Conservation (phyloP, 176 grass and related monocot species). For the Triticum turgidum region DNA sequence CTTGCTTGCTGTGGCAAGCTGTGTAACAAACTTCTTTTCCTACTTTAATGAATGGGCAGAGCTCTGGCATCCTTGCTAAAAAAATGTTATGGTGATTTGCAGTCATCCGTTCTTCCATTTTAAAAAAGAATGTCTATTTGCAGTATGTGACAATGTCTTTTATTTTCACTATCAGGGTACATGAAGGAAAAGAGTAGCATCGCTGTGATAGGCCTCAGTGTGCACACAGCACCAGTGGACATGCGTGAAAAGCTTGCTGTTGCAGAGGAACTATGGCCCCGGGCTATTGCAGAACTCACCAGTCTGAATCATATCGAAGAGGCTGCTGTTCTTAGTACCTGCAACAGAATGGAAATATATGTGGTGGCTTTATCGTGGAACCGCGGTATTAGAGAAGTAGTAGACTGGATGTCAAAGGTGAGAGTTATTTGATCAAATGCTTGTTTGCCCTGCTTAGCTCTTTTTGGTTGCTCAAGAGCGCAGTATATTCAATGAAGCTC, state of each 20-base stretch:
- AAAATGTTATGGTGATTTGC: background rate
- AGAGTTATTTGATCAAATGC: conserved; percentile 18
- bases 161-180: conserved; percentile 58
- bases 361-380: conserved; percentile 93
- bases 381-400: conserved; percentile 90
- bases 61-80: background rate
- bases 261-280: conserved; percentile 87
- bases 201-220: conserved; percentile 90
- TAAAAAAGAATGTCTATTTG: background rate
- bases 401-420: conserved; percentile 99
- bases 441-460: background rate
- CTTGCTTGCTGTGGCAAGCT: background rate
- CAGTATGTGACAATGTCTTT: conserved; percentile 28
- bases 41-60: background rate
- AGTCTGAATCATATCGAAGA: conserved; percentile 91
- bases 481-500: conserved; percentile 9
- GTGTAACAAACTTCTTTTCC: background rate
- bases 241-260: conserved; percentile 96
- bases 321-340: conserved; percentile 97
- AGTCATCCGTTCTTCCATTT: background rate
- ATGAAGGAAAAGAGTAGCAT: conserved; percentile 98
- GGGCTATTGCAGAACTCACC: conserved; percentile 85
- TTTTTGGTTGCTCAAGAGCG: conserved; percentile 19
- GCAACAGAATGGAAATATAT: conserved; percentile 98
- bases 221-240: conserved; percentile 90